phyloP scores from a whole-genome alignment of 495 filamentous ascomycete species.

The Penicillium samsonianum region DNA sequence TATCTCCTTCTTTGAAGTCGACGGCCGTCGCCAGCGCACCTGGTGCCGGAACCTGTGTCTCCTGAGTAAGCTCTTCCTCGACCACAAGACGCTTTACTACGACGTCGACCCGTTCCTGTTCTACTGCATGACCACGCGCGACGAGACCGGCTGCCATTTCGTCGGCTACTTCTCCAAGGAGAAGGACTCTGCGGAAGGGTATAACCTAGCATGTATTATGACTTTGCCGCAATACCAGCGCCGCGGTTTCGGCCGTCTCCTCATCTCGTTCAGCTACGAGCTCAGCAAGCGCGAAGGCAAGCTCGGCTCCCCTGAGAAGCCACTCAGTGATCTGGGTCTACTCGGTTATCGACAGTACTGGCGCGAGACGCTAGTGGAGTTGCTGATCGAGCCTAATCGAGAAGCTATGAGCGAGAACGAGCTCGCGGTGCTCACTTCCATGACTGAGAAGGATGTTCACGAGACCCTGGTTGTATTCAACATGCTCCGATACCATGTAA shows the following conservation, averaged over 20 bases:
- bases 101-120: conserved; percentile 98
- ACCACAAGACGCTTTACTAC: conserved; percentile 99
- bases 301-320: conserved; percentile 93
- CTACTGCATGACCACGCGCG: conserved; percentile 93
- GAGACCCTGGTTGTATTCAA: conserved; percentile 89
- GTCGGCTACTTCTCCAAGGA: conserved; percentile 98
- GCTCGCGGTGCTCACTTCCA: conserved; percentile 73
- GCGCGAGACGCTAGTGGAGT: conserved; percentile 88
- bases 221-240: conserved; percentile 95
- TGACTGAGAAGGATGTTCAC: conserved; percentile 94
- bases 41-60: conserved; percentile 98
- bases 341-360: conserved; percentile 94
- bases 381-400: conserved; percentile 61
- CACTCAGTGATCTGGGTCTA: conserved; percentile 88
- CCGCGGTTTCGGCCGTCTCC: conserved; percentile 85
- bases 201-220: conserved; percentile 97
- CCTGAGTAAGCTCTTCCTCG: conserved; percentile 92
- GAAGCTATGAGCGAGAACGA: conserved; percentile 79
- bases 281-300: conserved; percentile 93
- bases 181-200: conserved; percentile 92
- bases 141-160: conserved; percentile 84
- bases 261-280: conserved; percentile 98
- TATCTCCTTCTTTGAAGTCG: conserved; percentile 96
- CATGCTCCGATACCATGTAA: conserved; percentile 86
- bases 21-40: conserved; percentile 89